Evolutionary conservation across 2,329 filamentous ascomycete species (phyloP).

Genomic region (Cladosporium halotolerans): DNA sequence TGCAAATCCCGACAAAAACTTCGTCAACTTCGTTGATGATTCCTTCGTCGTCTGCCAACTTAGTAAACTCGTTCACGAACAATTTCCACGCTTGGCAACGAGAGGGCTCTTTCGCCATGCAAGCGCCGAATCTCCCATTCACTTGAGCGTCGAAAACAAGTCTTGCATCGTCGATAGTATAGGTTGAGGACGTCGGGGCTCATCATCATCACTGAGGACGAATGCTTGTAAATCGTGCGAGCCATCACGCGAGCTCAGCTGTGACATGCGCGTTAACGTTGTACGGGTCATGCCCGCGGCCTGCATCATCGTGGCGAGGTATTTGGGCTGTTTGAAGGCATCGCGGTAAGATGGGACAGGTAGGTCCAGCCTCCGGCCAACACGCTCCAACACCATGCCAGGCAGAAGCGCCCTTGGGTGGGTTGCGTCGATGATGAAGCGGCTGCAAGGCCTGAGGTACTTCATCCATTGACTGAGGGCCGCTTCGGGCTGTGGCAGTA

Average conservation of each 20-base stretch:
- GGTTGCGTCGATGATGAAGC: constrained; percentile 34
- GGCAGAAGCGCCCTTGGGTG: constrained; percentile 33
- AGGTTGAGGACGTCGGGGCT: constrained; percentile 1
- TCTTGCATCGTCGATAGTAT: constrained; percentile 13
- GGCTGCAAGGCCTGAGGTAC: constrained; percentile 37
- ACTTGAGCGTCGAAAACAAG: constrained; percentile 31
- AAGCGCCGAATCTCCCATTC: constrained; percentile 20
- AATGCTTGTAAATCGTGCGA: constrained; percentile 25
- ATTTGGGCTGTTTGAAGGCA: constrained; percentile 29
- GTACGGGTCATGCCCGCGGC: constrained; percentile 33
- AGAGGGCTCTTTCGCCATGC: constrained; percentile 28
- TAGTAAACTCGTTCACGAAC: constrained; percentile 32
- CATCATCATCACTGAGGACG: constrained; percentile 1
- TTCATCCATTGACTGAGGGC: constrained; percentile 34
- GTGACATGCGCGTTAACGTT: constrained; percentile 25
- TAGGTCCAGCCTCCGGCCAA: constrained; percentile 28
- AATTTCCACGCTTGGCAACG: constrained; percentile 28
- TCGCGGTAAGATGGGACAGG: constrained; percentile 33
- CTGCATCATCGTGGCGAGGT: constrained; percentile 30
- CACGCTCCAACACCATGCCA: constrained; percentile 34
- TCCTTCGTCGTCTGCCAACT: constrained; percentile 30
- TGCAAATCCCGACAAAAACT: constrained; percentile 33
- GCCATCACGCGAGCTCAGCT: constrained; percentile 26
- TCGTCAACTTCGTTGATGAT: constrained; percentile 35
- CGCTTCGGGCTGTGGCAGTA: constrained; percentile 33